Base-by-base conservation (phyloP, 345 rosid genomes). In the Pugionium dolabratum region DNA sequence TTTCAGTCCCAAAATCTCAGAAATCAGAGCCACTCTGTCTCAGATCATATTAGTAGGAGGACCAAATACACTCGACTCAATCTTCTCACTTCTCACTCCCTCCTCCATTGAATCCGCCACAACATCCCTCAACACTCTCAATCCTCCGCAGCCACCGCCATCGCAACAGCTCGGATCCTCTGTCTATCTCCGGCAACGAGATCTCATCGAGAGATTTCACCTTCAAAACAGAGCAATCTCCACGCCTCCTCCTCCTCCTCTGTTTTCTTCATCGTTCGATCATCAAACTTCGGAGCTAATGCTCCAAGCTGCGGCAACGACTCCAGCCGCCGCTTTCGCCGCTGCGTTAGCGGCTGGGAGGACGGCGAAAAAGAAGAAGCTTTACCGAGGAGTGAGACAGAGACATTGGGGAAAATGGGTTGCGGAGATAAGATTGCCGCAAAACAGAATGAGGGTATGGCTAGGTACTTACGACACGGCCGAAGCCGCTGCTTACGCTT, bases 321-420 rank as follows among this genome's bases (percentile, higher is more conserved):
- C 35, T 39, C 51, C 69, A 30, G 52, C 69, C 34, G 46, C 59
- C 0, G 77, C 77, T n/a, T 66, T 41, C 64, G 64, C 69, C 8
- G 59, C 73, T 1, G 73, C 68, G 4, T 66, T 73, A 29, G 76
- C 62, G n/a, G 72, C 72, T 1, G 64, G 46, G 7, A 62, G 73
- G 54, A 36, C 60, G 43, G 25, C 37, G 60, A 62, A 68, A 56
- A 90, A 72, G 86, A 86, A 84, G 85, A 94, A 94, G 67, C 82
- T 86, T 27, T 94, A 94, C 88, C 80, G 97, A 65, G 99, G 99
- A 69, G 99, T 94, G 70, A 86, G 99, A 64, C 99, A 94, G 85
- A 84, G 99, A 67, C 97, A 88, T 49, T 87, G 97, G 97, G 99
- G 99, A 3, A 94, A 90, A 81, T 94, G 99, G 99, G 99, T 94